Evolutionary conservation across 2,329 filamentous ascomycete genomes (phyloP).

Genomic region (Lachnellula occidentalis): DNA sequence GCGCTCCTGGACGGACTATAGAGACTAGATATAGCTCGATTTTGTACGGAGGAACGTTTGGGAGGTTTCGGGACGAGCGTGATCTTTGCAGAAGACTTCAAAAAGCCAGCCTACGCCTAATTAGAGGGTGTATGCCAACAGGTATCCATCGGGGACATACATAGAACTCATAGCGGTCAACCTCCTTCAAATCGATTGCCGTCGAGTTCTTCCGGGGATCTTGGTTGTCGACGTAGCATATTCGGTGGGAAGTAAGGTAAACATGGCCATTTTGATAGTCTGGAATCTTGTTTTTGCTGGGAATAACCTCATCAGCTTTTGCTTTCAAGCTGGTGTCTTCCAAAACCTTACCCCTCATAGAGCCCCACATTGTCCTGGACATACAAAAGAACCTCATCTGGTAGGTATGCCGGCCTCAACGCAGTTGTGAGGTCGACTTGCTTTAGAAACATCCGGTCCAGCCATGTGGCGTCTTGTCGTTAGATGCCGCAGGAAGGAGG

Average conservation of each 20-base stretch:
- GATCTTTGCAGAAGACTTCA: constrained; percentile 93
- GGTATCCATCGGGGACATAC: constrained; percentile 39
- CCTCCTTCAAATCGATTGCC: constrained; percentile 80
- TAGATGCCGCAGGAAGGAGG: background rate
- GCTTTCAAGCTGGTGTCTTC: background rate
- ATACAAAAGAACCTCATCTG: constrained; percentile 91
- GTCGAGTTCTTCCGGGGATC: constrained; percentile 82
- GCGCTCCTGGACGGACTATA: constrained; percentile 42
- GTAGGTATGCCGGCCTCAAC: constrained; percentile 82
- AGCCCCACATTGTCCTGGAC: constrained; percentile 96
- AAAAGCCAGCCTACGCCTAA: constrained; percentile 66
- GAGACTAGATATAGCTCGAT: constrained; percentile 44
- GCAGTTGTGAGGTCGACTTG: constrained; percentile 93
- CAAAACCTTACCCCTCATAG: constrained; percentile 78
- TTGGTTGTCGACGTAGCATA: constrained; percentile 88
- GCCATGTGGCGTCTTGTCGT: constrained; percentile 27
- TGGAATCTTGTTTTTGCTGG: constrained; percentile 88
- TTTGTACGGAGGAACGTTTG: constrained; percentile 58
- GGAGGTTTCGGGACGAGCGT: constrained; percentile 77
- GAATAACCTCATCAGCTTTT: constrained; percentile 2
- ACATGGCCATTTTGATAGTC: constrained; percentile 94
- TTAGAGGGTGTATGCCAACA: constrained; percentile 16
- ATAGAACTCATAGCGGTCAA: constrained; percentile 88
- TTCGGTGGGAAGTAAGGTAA: constrained; percentile 90
- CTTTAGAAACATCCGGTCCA: constrained; percentile 93